Percentiles rank a stretch among this genome's conserved stretches.
Conservation (phyloP, 352 stramenopile genomes). For the Globisporangium abappressorium region DNA sequence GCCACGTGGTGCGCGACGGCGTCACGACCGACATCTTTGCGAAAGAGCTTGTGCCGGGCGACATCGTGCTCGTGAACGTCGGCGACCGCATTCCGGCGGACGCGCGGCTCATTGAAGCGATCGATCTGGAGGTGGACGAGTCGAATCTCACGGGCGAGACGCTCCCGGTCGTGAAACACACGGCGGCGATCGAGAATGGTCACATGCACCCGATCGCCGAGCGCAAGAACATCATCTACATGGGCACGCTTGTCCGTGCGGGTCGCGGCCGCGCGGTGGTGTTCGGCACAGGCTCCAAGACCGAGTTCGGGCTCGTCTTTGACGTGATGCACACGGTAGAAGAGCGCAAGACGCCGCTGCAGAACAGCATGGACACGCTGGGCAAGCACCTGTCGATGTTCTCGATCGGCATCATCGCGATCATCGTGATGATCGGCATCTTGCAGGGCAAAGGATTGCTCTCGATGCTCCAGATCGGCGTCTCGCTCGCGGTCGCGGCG, state of each 20-base stretch:
- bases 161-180: constrained; percentile 77
- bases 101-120: constrained; percentile 87
- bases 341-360: constrained; percentile 91
- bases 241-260: constrained; percentile 93
- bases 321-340: constrained; percentile 93
- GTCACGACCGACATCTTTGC: constrained; percentile 59
- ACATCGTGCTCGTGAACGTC: constrained; percentile 88
- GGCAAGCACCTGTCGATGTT: constrained; percentile 94
- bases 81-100: constrained; percentile 93
- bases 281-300: constrained; percentile 90
- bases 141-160: constrained; percentile 94
- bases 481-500: constrained; percentile 84
- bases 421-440: constrained; percentile 94
- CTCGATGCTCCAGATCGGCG: constrained; percentile 95
- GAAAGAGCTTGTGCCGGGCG: constrained; percentile 77
- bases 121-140: constrained; percentile 91
- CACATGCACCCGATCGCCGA: constrained; percentile 73
- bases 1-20: constrained; percentile 61
- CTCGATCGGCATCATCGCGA: constrained; percentile 90
- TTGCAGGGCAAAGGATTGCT: constrained; percentile 91
- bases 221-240: constrained; percentile 94
- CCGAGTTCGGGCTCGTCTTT: constrained; percentile 96
- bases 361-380: constrained; percentile 95
- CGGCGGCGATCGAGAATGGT: constrained; percentile 50
- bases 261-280: constrained; percentile 94